Evolutionary conservation across 2,329 filamentous ascomycete genomes (phyloP).

Genomic region (Hymenoscyphus fructigenus): DNA sequence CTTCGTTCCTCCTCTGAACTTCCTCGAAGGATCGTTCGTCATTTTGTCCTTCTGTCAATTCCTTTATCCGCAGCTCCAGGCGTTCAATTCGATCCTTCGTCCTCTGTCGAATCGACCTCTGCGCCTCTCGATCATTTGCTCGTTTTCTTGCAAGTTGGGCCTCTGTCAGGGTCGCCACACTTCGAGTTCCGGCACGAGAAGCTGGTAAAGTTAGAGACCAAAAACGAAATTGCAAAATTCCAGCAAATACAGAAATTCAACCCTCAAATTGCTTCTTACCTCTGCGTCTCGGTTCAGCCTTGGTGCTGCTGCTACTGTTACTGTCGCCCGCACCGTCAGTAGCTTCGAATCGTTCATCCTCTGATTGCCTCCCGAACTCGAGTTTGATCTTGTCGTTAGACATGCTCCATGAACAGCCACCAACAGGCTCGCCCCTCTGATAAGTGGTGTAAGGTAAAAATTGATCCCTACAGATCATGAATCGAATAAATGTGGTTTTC

Average conservation of each 20-base stretch:
- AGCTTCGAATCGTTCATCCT: constrained; percentile 11
- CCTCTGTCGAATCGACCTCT: constrained; percentile 67
- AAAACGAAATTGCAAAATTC: neutral
- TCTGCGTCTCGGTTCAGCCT: constrained; percentile 28
- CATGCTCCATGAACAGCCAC: constrained; percentile 14
- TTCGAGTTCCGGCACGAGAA: constrained; percentile 57
- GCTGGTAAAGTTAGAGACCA: constrained; percentile 26
- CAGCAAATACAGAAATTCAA: neutral
- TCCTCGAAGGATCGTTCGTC: constrained; percentile 53
- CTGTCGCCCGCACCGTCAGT: constrained; percentile 7
- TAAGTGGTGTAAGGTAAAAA: constrained; percentile 4
- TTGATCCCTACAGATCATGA: constrained; percentile 1
- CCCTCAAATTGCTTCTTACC: constrained; percentile 22
- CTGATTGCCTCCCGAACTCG: constrained; percentile 13
- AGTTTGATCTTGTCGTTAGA: constrained; percentile 17
- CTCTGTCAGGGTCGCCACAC: constrained; percentile 82
- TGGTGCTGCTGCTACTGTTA: constrained; percentile 9
- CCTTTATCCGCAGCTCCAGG: constrained; percentile 72
- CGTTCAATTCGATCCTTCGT: constrained; percentile 83
- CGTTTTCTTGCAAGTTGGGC: constrained; percentile 86
- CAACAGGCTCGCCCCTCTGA: constrained; percentile 1
- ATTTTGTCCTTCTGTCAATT: constrained; percentile 56
- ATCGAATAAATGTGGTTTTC: neutral
- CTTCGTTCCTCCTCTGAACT: constrained; percentile 51
- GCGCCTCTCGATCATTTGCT: constrained; percentile 55